Evolutionary conservation across 2,329 filamentous ascomycete genomes (phyloP), one percentile per base, ranked within the genome.

Genomic region (Colletotrichum coccodes): DNA sequence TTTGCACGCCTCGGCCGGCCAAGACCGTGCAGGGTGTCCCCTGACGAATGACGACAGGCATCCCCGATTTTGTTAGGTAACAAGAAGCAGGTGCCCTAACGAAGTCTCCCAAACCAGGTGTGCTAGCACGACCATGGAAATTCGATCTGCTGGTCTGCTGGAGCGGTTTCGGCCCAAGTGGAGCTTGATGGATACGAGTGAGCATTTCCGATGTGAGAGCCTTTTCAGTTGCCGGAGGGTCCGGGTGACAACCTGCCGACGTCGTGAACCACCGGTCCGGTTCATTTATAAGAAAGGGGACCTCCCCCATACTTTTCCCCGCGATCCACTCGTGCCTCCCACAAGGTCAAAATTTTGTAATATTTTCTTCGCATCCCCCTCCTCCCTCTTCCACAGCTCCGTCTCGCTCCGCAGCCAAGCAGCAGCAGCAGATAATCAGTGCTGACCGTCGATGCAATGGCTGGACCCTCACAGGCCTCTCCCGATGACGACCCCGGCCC

Each of bases 391-490:
- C 30, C 9, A 53, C 21, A 49, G 47, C 54, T 44, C 40, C 53
- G 34, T 47, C 8, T 30, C 30, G 42, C 42, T 64, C 52, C 30
- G 58, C 64, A 23, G 42, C 44, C 44, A 57, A 64, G n/a, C n/a
- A 52, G 6, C 36, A 16, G 12, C 18, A 46, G 12, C n/a, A 44
- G 21, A 21, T 46, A 49, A 42, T 8, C 42, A 40, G 47, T 56
- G 7, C 61, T 68, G 61, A 62, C 26, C 46, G 47, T 61, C 66
- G 59, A 71, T 71, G 70, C 70, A 63, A 71, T 71, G 70, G 70
- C 26, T 54, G 54, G 34, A 54, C 28, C 40, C 46, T 67, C 64
- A 30, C 49, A 65, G 38, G 59, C 66, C n/a, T 62, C 60, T n/a
- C 49, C 65, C 42, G 70, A 71, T 46, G 70, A 71, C 21, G 70